Evolutionary conservation across 1,284 basidiomycete species (phyloP).

Genomic region (Boletus smithii): DNA sequence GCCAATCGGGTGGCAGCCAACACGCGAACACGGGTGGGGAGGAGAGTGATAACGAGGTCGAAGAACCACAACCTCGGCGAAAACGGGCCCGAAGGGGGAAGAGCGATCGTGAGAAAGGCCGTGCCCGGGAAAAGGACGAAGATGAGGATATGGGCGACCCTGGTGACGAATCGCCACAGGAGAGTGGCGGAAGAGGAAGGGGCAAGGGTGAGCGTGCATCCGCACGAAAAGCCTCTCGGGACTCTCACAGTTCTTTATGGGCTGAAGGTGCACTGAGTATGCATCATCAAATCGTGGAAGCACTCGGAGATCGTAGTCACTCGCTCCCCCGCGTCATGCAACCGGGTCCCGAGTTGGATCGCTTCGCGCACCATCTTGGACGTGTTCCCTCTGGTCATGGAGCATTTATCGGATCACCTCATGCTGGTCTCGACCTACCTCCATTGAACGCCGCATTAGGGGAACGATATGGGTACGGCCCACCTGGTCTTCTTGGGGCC

Average conservation of each 20-base stretch:
- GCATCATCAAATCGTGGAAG: constrained; percentile 36
- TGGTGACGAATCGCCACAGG: constrained; percentile 33
- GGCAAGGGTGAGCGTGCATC: constrained; percentile 36
- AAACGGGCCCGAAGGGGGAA: constrained; percentile 50
- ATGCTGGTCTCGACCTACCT: constrained; percentile 57
- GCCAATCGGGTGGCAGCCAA: constrained; percentile 47
- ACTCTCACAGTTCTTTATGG: constrained; percentile 37
- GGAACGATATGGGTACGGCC: constrained; percentile 34
- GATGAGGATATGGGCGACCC: constrained; percentile 52
- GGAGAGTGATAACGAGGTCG: constrained; percentile 56
- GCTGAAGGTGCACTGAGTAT: constrained; percentile 35
- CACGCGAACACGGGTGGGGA: constrained; percentile 45
- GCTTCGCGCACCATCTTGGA: constrained; percentile 34
- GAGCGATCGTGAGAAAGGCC: constrained; percentile 37
- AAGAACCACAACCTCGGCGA: constrained; percentile 48
- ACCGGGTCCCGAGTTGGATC: constrained; percentile 32
- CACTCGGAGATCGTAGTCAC: constrained; percentile 35
- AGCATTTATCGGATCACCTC: constrained; percentile 34
- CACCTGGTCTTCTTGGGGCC: constrained; percentile 33
- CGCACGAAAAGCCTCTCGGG: constrained; percentile 37
- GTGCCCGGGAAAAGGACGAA: constrained; percentile 40
- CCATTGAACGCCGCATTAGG: constrained; percentile 49
- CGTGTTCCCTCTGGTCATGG: constrained; percentile 36
- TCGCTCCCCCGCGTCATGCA: constrained; percentile 33
- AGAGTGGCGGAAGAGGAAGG: constrained; percentile 28